Conservation (phyloP, 345 rosid genomes). For the Arabidopsis suecica region DNA sequence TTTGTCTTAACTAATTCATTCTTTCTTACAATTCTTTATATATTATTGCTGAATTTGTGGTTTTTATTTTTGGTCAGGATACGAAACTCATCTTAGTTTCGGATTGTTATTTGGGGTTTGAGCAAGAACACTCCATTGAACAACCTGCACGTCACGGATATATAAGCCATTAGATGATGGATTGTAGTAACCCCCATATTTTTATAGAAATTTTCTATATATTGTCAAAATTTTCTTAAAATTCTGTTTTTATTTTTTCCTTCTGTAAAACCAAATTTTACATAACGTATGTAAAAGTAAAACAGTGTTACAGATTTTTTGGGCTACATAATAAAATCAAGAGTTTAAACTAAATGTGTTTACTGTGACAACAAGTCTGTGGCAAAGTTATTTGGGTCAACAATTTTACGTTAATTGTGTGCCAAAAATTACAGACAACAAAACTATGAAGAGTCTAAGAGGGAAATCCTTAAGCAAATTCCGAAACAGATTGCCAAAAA, state of each 20-base stretch:
- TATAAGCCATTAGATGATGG: conserved; percentile 16
- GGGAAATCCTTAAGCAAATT: too few relatives aligned
- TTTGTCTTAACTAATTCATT: not conserved
- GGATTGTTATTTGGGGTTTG: conserved; percentile 91
- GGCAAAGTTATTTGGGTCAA: too few relatives aligned
- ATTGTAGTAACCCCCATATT: not conserved
- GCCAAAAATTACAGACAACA: too few relatives aligned
- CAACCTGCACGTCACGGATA: conserved; percentile 46
- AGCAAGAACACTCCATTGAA: conserved; percentile 77
- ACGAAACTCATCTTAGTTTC: conserved; percentile 75
- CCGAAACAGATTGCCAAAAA: too few relatives aligned
- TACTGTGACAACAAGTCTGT: too few relatives aligned
- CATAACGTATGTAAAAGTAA: not conserved
- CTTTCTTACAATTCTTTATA: not conserved
- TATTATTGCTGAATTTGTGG: conserved; percentile 1
- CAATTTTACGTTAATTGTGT: too few relatives aligned
- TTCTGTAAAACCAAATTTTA: not conserved
- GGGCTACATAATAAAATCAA: not conserved
- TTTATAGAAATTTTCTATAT: not conserved
- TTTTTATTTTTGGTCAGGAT: conserved; percentile 54
- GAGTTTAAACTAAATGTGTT: not conserved
- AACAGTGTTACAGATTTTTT: not conserved
- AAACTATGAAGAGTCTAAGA: too few relatives aligned
- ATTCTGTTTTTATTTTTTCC: not conserved
- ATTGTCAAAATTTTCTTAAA: not conserved